Conservation (phyloP, 768 basidiomycete species). For the Serpula lacrymans region DNA sequence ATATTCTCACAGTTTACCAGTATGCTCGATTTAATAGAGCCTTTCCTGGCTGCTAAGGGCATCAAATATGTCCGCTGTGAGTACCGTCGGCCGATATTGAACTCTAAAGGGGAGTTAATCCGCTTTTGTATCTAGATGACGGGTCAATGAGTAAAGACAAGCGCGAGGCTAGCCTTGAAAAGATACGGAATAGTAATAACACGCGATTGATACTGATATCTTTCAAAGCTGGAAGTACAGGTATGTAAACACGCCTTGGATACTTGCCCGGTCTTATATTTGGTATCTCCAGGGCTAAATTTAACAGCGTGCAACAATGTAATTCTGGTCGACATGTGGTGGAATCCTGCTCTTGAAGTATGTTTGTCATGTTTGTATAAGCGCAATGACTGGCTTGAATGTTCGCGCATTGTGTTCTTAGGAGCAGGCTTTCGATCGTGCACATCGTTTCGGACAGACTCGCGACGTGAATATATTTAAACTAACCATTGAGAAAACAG, state of each 20-base stretch:
- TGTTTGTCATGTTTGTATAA: constrained; percentile 17
- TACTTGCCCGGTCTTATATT: constrained; percentile 5
- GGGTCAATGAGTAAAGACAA: constrained; percentile 79
- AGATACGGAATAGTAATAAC: constrained; percentile 57
- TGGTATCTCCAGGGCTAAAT: constrained; percentile 62
- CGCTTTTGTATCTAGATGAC: constrained; percentile 65
- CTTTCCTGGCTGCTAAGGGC: constrained; percentile 67
- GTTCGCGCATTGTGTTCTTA: constrained; percentile 21
- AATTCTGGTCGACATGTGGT: constrained; percentile 92
- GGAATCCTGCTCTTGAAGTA: constrained; percentile 87
- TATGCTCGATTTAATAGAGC: constrained; percentile 83
- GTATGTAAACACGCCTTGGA: constrained; percentile 35
- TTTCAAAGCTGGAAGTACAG: constrained; percentile 95
- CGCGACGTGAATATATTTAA: constrained; percentile 87
- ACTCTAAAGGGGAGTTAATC: too few relatives aligned
- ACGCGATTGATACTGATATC: constrained; percentile 87
- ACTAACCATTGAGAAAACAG: constrained; percentile 80
- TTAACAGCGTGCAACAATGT: constrained; percentile 93
- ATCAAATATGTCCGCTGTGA: constrained; percentile 83
- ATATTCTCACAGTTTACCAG: constrained; percentile 93
- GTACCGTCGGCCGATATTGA: constrained; percentile 35
- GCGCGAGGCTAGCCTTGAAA: constrained; percentile 70
- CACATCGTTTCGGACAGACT: constrained; percentile 87
- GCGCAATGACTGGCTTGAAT: not conserved
- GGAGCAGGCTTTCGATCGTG: constrained; percentile 93